phyloP scores from a whole-genome alignment of 345 rosid genomes.

The Populus nigra region DNA sequence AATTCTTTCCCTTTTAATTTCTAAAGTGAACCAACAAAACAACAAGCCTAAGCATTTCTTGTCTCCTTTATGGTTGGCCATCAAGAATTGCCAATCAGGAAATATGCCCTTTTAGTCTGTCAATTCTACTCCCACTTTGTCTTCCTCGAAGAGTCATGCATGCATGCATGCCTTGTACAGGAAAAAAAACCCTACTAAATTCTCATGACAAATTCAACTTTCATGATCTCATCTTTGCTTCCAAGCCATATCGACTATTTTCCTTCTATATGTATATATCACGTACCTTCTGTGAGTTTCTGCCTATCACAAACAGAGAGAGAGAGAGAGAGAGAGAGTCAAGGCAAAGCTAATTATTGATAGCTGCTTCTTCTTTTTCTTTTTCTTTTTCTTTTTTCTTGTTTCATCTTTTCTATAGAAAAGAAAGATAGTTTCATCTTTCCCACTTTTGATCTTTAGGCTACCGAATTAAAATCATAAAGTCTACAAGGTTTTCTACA shows the following conservation, averaged over 20 bases:
- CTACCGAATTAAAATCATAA: background rate
- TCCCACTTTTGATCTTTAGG: background rate
- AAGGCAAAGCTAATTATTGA: background rate
- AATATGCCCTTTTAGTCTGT: constrained; percentile 26
- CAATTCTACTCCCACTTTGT: constrained; percentile 15
- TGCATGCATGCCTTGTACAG: constrained; percentile 9
- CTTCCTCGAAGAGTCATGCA: background rate
- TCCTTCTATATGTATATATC: background rate
- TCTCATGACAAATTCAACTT: constrained; percentile 1
- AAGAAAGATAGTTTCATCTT: background rate
- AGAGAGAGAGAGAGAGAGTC: background rate
- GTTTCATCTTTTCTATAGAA: background rate
- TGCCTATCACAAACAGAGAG: background rate
- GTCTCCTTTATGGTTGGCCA: constrained; percentile 29
- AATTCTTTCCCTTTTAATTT: background rate
- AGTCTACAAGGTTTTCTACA: background rate
- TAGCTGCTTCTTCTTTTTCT: no score
- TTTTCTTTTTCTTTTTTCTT: background rate
- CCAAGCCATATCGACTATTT: background rate
- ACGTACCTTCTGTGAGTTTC: background rate
- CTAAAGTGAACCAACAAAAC: constrained; percentile 21
- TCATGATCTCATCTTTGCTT: background rate
- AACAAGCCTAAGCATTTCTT: constrained; percentile 21
- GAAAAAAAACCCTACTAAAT: background rate
- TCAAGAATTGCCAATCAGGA: constrained; percentile 25